Evolutionary conservation across 805 yeast species (phyloP).

Genomic region (Kodamaea nitidulidarum): DNA sequence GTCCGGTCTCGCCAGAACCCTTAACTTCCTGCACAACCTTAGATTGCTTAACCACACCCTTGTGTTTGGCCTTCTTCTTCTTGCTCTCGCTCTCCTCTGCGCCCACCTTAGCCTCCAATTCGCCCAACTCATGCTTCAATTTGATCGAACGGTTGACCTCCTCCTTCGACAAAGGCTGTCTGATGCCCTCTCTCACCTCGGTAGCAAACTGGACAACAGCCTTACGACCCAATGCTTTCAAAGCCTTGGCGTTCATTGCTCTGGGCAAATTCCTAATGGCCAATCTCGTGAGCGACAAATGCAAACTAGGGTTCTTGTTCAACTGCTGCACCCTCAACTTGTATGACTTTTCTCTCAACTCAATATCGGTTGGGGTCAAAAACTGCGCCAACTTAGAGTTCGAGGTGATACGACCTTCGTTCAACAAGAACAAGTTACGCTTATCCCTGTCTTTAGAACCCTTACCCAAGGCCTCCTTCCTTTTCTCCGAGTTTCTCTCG

Average conservation of each 20-base stretch:
- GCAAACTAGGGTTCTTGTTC: conserved; percentile 85
- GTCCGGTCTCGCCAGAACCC: conserved; percentile 79
- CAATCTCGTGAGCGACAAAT: conserved; percentile 88
- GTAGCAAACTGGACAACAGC: conserved; percentile 93
- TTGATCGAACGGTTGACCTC: conserved; percentile 78
- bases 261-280: conserved; percentile 94
- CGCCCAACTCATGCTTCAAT: conserved; percentile 46
- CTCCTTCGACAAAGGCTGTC: conserved; percentile 88
- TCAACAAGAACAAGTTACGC: conserved; percentile 78
- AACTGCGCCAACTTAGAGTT: conserved; percentile 73
- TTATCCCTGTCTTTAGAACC: conserved; percentile 75
- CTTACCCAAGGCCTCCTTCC: conserved; percentile 76
- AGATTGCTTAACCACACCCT: conserved; percentile 90
- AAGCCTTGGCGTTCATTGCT: conserved; percentile 80
- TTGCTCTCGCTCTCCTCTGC: conserved; percentile 36
- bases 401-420: conserved; percentile 88
- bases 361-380: conserved; percentile 70
- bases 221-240: conserved; percentile 89
- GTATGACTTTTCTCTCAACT: conserved; percentile 83
- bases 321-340: conserved; percentile 84
- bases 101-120: conserved; percentile 18
- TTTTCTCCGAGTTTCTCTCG: conserved; percentile 65
- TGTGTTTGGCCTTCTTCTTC: conserved; percentile 61
- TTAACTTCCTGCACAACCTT: conserved; percentile 91
- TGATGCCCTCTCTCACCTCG: conserved; percentile 67